Base-by-base conservation (phyloP, 192 early-diverging fungal genomes). In the Backusella mclennaniae region DNA sequence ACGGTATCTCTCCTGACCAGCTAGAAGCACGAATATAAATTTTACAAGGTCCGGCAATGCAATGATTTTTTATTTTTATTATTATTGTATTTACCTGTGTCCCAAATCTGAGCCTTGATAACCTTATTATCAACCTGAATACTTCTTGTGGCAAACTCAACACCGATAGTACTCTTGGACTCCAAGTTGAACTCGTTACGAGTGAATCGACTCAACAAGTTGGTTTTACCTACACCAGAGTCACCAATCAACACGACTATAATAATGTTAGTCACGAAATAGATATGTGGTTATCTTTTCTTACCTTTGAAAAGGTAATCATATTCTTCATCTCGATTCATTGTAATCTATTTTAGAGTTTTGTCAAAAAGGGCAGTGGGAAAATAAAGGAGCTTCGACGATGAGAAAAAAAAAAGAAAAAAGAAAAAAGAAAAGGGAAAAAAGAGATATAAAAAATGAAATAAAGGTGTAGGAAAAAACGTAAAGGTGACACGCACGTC, bases 71-170 rank as follows among this genome's bases (percentile, higher is more conserved):
- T 59, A 15, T 3, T 52, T 33, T 36, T 71, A 33, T 3, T 33
- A 33, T 33, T 33, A 33, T 33, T 33, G 0, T 33, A 33, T 77
- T 83, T 83, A 87, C 95, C 97, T 71, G 97, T 99, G 85, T 99
- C 97, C 97, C 97, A 99, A 84, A 99, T 98, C 84, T 99, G 97
- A 56, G 96, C 96, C 86, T 98, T 99, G 83, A 99, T 96, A 17
- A 93, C 96, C 86, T 99, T 99, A 75, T 89, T 87, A 78, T 99
- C 96, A 35, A 99, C 96, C 81, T 97, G 93, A 76, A 99, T 96
- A 86, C 90, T 93, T 76, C 96, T 88, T 35, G 96, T 98, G 44
- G 95, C 96, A 85, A 98, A 99, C 82, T 99, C 97, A 38, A 99
- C 96, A 75, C 97, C 97, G 82, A 99, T 99, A 73, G 97, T 99